Evolutionary conservation across 164 flowering plant genomes (phyloP).

Genomic region (Nelumbo lutea): DNA sequence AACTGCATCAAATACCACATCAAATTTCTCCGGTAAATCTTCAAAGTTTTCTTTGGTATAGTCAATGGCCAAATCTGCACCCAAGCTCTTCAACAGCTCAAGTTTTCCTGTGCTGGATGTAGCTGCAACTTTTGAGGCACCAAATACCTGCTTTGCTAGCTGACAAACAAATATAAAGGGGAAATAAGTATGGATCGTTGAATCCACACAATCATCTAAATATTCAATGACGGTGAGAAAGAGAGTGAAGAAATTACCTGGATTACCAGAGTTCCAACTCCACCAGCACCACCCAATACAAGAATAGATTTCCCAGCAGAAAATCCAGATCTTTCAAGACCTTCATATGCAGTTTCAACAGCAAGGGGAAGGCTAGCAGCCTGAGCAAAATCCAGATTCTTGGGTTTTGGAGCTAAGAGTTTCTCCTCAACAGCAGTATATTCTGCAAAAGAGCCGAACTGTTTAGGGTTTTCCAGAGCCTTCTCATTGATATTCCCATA

Average conservation of each 20-base stretch:
- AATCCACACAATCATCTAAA: neutral
- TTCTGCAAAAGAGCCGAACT: constrained; percentile 83
- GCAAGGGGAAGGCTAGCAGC: constrained; percentile 95
- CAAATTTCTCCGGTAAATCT: constrained; percentile 80
- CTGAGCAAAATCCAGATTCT: constrained; percentile 64
- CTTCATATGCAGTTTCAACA: constrained; percentile 89
- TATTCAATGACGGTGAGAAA: neutral
- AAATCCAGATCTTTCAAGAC: constrained; percentile 77
- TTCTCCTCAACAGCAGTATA: constrained; percentile 96
- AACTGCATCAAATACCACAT: constrained; percentile 82
- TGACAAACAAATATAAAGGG: constrained; percentile 21
- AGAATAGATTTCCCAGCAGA: constrained; percentile 88
- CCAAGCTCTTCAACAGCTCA: constrained; percentile 74
- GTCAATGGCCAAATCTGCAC: constrained; percentile 88
- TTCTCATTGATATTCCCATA: constrained; percentile 91
- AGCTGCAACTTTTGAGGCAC: constrained; percentile 88
- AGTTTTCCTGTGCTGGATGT: constrained; percentile 78
- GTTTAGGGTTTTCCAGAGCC: constrained; percentile 86
- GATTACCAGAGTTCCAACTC: constrained; percentile 90
- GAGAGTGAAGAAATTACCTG: constrained; percentile 47
- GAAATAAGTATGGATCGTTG: neutral
- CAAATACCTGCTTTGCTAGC: constrained; percentile 93
- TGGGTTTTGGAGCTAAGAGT: constrained; percentile 78
- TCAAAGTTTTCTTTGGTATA: constrained; percentile 88
- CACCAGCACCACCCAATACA: constrained; percentile 94